Evolutionary conservation across 1,139 yeast species (phyloP).

Genomic region (Candida sanyaensis): DNA sequence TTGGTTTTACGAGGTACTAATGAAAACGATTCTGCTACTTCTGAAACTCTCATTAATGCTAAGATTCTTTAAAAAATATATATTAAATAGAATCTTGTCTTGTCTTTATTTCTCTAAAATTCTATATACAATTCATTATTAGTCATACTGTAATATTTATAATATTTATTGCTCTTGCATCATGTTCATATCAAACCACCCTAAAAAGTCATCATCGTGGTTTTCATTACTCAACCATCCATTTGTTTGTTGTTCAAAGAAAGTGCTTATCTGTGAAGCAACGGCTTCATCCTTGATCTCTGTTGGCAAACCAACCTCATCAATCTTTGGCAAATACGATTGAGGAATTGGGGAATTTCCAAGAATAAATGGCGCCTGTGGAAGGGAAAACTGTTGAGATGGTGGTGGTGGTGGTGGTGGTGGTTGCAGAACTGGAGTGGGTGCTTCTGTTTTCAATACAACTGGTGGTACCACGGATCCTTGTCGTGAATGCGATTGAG

Average conservation of each 20-base stretch:
- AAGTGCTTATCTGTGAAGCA: conserved; percentile 50
- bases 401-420: not conserved
- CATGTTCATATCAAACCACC: conserved; percentile 84
- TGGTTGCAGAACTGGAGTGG: not conserved
- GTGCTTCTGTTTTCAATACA: not conserved
- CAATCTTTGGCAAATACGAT: conserved; percentile 15
- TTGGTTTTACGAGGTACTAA: conserved; percentile 8
- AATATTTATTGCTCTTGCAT: conserved; percentile 19
- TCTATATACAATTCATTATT: conserved; percentile 3
- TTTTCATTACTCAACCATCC: conserved; percentile 77
- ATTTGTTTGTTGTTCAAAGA: conserved; percentile 78
- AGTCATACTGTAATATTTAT: not conserved
- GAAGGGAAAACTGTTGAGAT: conserved; percentile 1
- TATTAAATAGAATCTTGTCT: not conserved
- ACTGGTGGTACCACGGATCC: not conserved
- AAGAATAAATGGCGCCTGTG: conserved; percentile 12
- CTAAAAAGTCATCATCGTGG: conserved; percentile 80
- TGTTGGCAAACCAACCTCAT: conserved; percentile 4
- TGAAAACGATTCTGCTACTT: conserved; percentile 1
- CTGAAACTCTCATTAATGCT: conserved; percentile 2
- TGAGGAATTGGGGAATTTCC: conserved; percentile 17
- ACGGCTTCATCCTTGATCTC: conserved; percentile 16
- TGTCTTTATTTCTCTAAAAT: not conserved
- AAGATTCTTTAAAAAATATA: conserved; percentile 2
- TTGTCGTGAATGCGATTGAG: conserved; percentile 1